These are phyloP conservation scores for Salix koriyanagi DNA, from an alignment of 345 rosid genomes.

Conservation along the genomic window DNA sequence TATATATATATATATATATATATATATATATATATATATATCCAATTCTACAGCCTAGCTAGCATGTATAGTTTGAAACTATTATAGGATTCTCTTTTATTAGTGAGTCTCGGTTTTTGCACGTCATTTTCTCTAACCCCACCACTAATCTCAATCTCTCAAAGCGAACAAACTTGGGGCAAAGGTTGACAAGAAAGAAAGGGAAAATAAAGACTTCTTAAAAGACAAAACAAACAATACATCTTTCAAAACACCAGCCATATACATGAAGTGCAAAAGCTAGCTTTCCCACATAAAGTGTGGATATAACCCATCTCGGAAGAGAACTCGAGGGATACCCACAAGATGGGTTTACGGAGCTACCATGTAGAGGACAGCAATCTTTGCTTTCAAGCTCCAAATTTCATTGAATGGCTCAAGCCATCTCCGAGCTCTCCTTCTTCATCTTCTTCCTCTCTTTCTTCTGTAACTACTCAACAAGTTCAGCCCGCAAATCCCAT, in stretches of 20 bases:
- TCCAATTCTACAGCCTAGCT: no score
- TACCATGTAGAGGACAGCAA: constrained; percentile 32
- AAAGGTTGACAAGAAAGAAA: constrained; percentile 30
- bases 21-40: no score
- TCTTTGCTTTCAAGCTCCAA: constrained; percentile 37
- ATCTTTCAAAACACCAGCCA: constrained; percentile 25
- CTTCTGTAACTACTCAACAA: constrained; percentile 27
- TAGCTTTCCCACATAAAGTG: constrained; percentile 41
- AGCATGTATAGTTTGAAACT: constrained; percentile 15
- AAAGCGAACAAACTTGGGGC: constrained; percentile 27
- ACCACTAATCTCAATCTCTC: constrained; percentile 42
- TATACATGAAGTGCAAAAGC: background rate
- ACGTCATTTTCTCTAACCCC: constrained; percentile 64
- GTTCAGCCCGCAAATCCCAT: constrained; percentile 26
- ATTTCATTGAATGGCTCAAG: constrained; percentile 85
- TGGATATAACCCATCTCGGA: constrained; percentile 31
- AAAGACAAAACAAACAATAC: constrained; percentile 50
- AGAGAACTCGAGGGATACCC: constrained; percentile 12
- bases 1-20: no score
- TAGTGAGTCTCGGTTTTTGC: constrained; percentile 24
- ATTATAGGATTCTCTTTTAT: constrained; percentile 58
- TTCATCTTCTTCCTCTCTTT: constrained; percentile 24
- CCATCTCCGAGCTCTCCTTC: constrained; percentile 36
- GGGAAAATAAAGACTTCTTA: constrained; percentile 20
- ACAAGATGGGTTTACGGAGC: constrained; percentile 51